phyloP scores from a whole-genome alignment of 1,284 basidiomycete genomes.

The Moniliophthora roreri region DNA sequence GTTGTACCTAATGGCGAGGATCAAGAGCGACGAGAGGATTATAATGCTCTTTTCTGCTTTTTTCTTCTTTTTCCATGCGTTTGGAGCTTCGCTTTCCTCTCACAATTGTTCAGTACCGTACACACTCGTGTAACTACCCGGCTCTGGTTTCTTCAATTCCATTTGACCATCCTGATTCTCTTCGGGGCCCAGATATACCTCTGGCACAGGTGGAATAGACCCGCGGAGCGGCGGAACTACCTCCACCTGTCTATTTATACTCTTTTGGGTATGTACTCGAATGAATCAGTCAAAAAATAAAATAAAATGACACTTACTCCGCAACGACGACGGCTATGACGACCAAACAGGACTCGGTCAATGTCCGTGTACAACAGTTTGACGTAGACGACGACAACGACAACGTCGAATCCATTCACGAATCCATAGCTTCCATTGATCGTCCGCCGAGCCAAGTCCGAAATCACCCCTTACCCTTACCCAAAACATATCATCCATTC shows the following conservation, averaged over 20 bases:
- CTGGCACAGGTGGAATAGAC: no score
- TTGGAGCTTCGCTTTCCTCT: conserved; percentile 72
- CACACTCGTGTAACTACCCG: no score
- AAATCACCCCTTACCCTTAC: conserved; percentile 1
- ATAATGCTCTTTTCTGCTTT: conserved; percentile 61
- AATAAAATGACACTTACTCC: no score
- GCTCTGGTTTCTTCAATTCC: conserved; percentile 22
- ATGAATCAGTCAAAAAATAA: no score
- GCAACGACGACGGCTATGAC: no score
- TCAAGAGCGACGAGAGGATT: conserved; percentile 65
- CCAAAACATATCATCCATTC: conserved; percentile 39
- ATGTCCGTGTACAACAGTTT: not conserved
- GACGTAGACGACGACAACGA: not conserved
- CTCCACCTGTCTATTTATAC: no score
- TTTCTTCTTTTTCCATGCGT: conserved; percentile 22
- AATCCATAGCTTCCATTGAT: not conserved
- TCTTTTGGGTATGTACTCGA: no score
- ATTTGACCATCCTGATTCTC: no score
- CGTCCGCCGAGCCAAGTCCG: conserved; percentile 57
- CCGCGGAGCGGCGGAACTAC: no score
- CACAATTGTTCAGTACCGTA: conserved; percentile 35
- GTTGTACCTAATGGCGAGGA: conserved; percentile 73
- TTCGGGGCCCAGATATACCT: no score
- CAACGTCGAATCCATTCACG: conserved; percentile 29
- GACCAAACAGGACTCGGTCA: no score